phyloP scores from a whole-genome alignment of 2,329 filamentous ascomycete species.

The Dactylella cylindrospora region DNA sequence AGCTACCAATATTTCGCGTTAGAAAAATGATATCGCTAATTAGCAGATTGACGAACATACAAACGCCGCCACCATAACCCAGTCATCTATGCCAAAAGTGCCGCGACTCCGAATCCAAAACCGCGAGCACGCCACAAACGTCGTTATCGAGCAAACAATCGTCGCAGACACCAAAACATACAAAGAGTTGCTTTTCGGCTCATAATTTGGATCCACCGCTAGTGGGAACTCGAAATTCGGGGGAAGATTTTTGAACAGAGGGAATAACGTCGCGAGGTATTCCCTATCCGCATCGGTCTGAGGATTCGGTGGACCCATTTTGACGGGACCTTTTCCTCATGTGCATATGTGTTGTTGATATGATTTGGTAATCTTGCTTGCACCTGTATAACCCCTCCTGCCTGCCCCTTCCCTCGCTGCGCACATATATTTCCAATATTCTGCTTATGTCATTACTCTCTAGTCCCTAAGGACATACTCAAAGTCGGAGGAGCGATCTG shows the following conservation, averaged over 20 bases:
- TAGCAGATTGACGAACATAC: conserved; percentile 8
- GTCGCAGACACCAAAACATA: conserved; percentile 29
- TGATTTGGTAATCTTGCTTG: no score
- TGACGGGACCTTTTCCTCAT: not conserved
- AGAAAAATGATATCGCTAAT: conserved; percentile 5
- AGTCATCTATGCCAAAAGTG: conserved; percentile 41
- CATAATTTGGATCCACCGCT: conserved; percentile 17
- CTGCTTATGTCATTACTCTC: no score
- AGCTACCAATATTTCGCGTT: conserved; percentile 6
- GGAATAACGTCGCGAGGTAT: conserved; percentile 35
- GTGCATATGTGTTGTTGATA: conserved; percentile 1
- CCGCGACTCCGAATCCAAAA: conserved; percentile 36
- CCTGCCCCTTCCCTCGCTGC: no score
- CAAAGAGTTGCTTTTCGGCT: conserved; percentile 24
- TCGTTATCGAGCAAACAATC: conserved; percentile 29
- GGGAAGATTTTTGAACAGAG: conserved; percentile 26
- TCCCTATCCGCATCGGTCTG: conserved; percentile 29
- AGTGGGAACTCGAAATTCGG: conserved; percentile 31
- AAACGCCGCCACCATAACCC: conserved; percentile 41
- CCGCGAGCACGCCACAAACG: conserved; percentile 26
- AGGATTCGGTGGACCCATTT: conserved; percentile 31
- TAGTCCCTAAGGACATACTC: no score
- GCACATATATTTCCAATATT: no score
- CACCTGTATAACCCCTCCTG: no score
- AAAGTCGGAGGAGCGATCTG: no score